Conservation (phyloP, 1,139 yeast species). For the Groenewaldozyma auringiensis region DNA sequence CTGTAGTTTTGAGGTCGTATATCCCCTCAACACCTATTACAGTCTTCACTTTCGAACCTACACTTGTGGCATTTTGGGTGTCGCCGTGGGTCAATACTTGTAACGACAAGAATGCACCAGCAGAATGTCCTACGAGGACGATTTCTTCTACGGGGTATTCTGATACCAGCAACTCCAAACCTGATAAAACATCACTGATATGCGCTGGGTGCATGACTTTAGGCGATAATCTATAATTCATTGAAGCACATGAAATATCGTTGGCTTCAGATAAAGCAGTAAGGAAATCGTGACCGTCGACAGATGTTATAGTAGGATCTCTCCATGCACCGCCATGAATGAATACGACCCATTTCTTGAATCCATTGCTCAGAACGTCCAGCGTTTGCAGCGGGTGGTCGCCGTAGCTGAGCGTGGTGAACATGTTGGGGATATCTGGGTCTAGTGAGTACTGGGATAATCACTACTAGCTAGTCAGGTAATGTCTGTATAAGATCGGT, state of each 20-base stretch:
- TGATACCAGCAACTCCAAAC: conserved; percentile 32
- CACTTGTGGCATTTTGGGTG: conserved; percentile 3
- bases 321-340: conserved; percentile 93
- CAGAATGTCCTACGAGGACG: conserved; percentile 66
- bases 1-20: conserved; percentile 37
- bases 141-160: conserved; percentile 28
- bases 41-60: conserved; percentile 14
- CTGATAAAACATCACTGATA: conserved; percentile 46
- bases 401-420: conserved; percentile 6
- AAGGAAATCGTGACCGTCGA: conserved; percentile 45
- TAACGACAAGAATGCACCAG: conserved; percentile 64
- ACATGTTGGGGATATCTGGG: neutral
- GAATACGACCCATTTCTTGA: conserved; percentile 36
- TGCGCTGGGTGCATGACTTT: conserved; percentile 57
- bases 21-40: conserved; percentile 46
- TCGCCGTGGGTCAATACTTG: conserved; percentile 38
- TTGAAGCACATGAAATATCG: conserved; percentile 30
- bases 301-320: conserved; percentile 53
- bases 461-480: conserved; percentile 2
- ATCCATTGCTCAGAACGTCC: conserved; percentile 6
- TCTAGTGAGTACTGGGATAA: neutral
- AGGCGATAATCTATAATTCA: conserved; percentile 68
- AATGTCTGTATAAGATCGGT: too few relatives aligned
- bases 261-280: conserved; percentile 12
- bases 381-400: conserved; percentile 10